Conservation (phyloP, 2,329 filamentous ascomycete genomes). For the Pezicula carpinea region DNA sequence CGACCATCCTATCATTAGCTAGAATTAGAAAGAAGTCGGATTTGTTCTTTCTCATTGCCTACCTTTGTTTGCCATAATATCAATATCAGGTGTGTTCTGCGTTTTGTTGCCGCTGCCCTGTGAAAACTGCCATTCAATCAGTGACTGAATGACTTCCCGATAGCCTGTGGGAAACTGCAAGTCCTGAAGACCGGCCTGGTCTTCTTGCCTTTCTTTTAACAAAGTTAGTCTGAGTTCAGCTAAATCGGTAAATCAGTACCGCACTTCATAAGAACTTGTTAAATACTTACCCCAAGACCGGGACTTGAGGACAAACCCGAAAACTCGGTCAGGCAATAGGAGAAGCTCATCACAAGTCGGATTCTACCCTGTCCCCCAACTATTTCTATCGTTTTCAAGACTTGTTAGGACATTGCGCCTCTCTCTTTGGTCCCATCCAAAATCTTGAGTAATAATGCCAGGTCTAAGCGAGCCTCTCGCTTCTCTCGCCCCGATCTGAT, state of each 20-base stretch:
- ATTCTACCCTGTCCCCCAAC: neutral
- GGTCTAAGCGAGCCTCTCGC: neutral
- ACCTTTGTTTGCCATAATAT: neutral
- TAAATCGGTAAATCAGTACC: neutral
- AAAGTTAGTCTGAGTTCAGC: neutral
- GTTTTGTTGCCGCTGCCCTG: neutral
- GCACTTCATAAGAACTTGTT: neutral
- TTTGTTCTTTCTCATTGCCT: neutral
- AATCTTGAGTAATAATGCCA: neutral
- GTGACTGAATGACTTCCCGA: neutral
- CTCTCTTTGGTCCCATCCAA: neutral
- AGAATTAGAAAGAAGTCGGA: constrained; percentile 31
- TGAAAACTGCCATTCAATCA: neutral
- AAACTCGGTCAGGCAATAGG: neutral
- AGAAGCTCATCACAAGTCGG: neutral
- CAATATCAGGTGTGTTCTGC: neutral
- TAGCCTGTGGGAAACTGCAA: neutral
- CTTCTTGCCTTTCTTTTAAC: neutral
- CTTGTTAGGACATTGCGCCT: neutral
- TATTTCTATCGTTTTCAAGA: neutral
- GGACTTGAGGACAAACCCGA: neutral
- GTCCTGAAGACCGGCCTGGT: neutral
- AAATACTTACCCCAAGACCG: neutral
- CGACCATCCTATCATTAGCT: constrained; percentile 43
- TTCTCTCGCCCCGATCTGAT: neutral